Evolutionary conservation across 176 grass and related monocot species (phyloP).

Genomic region (Canna indica): DNA sequence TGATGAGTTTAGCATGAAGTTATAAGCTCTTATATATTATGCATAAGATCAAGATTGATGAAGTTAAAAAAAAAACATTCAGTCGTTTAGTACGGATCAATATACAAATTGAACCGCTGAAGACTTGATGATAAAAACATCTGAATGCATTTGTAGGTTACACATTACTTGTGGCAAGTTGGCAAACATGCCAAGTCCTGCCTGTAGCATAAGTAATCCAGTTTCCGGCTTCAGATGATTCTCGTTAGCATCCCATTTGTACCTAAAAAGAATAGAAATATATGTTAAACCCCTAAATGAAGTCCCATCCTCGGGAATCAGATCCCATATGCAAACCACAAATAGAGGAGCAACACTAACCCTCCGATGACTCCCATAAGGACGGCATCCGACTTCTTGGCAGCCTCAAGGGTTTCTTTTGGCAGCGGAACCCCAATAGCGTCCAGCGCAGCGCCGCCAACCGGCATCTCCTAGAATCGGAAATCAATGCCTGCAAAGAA

Average conservation of each 20-base stretch:
- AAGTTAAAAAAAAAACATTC: too few relatives aligned
- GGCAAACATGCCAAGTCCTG: constrained; percentile 60
- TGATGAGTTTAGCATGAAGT: too few relatives aligned
- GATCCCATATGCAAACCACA: background rate
- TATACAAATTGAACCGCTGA: too few relatives aligned
- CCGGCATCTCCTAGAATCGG: constrained; percentile 45
- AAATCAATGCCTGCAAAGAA: constrained; percentile 44
- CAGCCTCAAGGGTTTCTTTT: constrained; percentile 49
- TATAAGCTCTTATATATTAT: too few relatives aligned
- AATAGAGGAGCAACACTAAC: constrained; percentile 25
- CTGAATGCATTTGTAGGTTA: too few relatives aligned
- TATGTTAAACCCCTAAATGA: background rate
- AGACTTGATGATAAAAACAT: too few relatives aligned
- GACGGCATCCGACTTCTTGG: constrained; percentile 48
- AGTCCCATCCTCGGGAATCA: background rate
- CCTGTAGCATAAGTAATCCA: constrained; percentile 60
- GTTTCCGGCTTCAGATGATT: constrained; percentile 93
- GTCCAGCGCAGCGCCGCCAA: constrained; percentile 64
- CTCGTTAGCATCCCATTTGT: constrained; percentile 94
- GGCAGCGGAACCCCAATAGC: constrained; percentile 54
- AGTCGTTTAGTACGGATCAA: too few relatives aligned
- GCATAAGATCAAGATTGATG: too few relatives aligned
- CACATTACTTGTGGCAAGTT: constrained; percentile 69
- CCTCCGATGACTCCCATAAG: constrained; percentile 67
- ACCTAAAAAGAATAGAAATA: constrained; percentile 26